phyloP scores from a whole-genome alignment of 306 rosid species.

The Vigna reflexopilosa region DNA sequence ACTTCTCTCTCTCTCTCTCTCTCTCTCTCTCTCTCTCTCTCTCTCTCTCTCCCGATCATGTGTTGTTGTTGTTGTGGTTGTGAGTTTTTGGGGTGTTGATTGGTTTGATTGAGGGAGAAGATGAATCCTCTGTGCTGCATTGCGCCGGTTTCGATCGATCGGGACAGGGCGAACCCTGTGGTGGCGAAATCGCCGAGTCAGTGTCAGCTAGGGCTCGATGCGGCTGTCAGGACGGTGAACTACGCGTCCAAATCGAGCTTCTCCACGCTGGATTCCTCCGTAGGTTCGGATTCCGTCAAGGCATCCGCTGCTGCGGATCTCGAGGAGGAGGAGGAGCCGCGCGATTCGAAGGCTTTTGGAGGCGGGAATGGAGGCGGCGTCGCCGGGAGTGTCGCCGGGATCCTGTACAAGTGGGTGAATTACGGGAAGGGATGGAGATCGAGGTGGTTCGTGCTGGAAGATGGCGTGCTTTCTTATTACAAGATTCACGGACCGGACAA shows the following conservation, averaged over 20 bases:
- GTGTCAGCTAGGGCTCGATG: constrained; percentile 68
- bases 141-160: constrained; percentile 99
- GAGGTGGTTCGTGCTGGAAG: constrained; percentile 93
- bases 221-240: constrained; percentile 56
- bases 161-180: constrained; percentile 68
- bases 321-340: constrained; percentile 65
- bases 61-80: neutral
- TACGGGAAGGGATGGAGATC: constrained; percentile 98
- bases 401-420: constrained; percentile 96
- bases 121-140: constrained; percentile 99
- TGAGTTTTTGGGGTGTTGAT: neutral
- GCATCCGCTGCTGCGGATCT: constrained; percentile 49
- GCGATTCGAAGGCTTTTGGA: constrained; percentile 67
- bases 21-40: too few species aligned
- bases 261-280: constrained; percentile 71
- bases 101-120: neutral
- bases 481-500: constrained; percentile 99
- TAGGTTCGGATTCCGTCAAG: constrained; percentile 59
- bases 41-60: neutral
- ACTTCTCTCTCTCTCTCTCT: too few species aligned
- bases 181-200: constrained; percentile 57
- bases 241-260: constrained; percentile 62
- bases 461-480: constrained; percentile 95
- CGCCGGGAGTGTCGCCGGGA: constrained; percentile 78
- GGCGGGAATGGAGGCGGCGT: constrained; percentile 52